Evolutionary conservation across 805 yeast genomes (phyloP).

Genomic region (Yarrowia hollandica): DNA sequence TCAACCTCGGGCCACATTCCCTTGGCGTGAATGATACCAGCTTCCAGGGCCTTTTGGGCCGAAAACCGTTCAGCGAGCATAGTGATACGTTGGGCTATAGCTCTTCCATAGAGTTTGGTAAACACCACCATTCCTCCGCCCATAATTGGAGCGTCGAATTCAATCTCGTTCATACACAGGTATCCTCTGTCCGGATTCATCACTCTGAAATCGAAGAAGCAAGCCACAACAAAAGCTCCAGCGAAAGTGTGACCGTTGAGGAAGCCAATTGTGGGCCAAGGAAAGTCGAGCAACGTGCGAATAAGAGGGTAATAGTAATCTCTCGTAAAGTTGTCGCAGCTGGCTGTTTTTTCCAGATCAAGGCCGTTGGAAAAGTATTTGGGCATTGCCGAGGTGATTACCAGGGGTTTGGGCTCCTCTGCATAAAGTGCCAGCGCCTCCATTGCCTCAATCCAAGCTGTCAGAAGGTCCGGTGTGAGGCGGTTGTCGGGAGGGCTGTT

Average conservation of each 20-base stretch:
- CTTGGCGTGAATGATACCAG: slow-evolving; percentile 39
- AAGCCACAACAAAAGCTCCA: slow-evolving; percentile 45
- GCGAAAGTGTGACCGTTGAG: slow-evolving; percentile 47
- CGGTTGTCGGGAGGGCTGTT: slow-evolving; percentile 43
- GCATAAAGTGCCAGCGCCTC: slow-evolving; percentile 38
- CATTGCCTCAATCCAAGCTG: slow-evolving; percentile 41
- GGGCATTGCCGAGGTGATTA: slow-evolving; percentile 41
- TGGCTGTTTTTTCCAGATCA: slow-evolving; percentile 41
- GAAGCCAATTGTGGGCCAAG: slow-evolving; percentile 45
- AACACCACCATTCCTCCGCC: slow-evolving; percentile 44
- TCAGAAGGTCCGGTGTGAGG: slow-evolving; percentile 40
- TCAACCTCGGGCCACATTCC: slow-evolving; percentile 43
- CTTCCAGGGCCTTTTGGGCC: slow-evolving; percentile 37
- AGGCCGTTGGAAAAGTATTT: slow-evolving; percentile 46
- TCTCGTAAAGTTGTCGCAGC: slow-evolving; percentile 41
- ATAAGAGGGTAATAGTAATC: slow-evolving; percentile 40
- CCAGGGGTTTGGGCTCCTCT: slow-evolving; percentile 39
- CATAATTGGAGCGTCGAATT: slow-evolving; percentile 44
- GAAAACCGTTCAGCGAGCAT: slow-evolving; percentile 42
- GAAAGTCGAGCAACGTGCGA: slow-evolving; percentile 42
- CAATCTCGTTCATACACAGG: slow-evolving; percentile 45
- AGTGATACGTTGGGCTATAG: slow-evolving; percentile 38
- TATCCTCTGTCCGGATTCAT: slow-evolving; percentile 45
- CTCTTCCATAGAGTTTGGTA: slow-evolving; percentile 38
- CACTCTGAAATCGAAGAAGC: slow-evolving; percentile 44